Base-by-base conservation (phyloP, 176 grass and related monocot species). In the Dactylis glomerata region DNA sequence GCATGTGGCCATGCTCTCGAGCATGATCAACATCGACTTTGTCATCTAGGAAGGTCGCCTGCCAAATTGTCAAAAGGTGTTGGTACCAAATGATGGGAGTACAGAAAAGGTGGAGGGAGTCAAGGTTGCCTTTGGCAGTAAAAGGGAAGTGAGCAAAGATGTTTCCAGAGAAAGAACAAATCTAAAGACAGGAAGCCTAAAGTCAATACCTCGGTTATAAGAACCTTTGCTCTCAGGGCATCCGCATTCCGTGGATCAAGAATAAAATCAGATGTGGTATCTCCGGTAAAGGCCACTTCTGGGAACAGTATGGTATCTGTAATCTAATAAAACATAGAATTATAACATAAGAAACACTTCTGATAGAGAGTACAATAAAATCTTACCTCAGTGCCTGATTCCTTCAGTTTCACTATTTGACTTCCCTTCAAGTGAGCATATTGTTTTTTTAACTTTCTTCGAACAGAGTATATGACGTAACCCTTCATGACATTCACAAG, bases 11-110 rank as follows among this genome's bases (percentile, higher is more conserved):
- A 81, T 87, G 96, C 66, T 94, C 83, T 36, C 87, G 83, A 66
- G 93, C 93, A 86, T 92, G 93, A 86, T 96, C 83, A 17, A 94
- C 81, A 87, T 98, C 89, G 55, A 87, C 81, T 66, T 88, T 76
- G 36, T 94, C 91, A 83, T 96, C 96, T 41, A 98, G 90, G 75
- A 98, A 98, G n/a, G 96, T 94, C 38, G 93, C 93, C 93, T 98
- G 87, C 34, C 51, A 92, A 37, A 87, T 63, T 83, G n/a, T 69
- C 26, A 45, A 85, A 68, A 41, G 55, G 69, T 82, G 47, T 69
- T 70, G 40, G 79, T 65, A 72, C 34, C 46, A 82, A 82, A 86
- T 81, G 55, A 83, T 86, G 34, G 3, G 85, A 73, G 63, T 40
- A 73, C 77, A 45, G 8, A 64, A 55, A 5, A 81, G 13, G 41